Evolutionary conservation across 345 rosid genomes (phyloP).

Genomic region (Raphanus sativus): DNA sequence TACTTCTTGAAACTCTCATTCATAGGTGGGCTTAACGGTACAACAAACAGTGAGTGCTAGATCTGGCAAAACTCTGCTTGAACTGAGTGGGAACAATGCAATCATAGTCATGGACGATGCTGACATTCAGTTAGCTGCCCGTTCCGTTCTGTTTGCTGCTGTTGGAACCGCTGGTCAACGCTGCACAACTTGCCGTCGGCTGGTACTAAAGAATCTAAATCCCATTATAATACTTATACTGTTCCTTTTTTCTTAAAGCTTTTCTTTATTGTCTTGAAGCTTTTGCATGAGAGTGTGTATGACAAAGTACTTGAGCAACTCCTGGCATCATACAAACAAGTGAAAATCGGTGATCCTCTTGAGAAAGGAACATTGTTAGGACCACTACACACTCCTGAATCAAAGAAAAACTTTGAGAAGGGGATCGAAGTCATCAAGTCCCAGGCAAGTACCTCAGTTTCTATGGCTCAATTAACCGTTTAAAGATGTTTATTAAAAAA

Average conservation of each 20-base stretch:
- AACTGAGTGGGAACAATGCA: constrained; percentile 94
- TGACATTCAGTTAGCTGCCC: constrained; percentile 75
- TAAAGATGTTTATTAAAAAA: neutral
- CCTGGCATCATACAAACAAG: constrained; percentile 73
- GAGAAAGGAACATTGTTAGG: constrained; percentile 86
- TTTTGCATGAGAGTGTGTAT: constrained; percentile 83
- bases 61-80: constrained; percentile 90
- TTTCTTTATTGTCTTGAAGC: constrained; percentile 44
- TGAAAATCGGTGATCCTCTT: constrained; percentile 86
- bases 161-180: constrained; percentile 99
- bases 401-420: constrained; percentile 72
- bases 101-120: constrained; percentile 95
- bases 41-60: constrained; percentile 82
- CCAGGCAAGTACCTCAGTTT: constrained; percentile 50
- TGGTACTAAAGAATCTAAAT: constrained; percentile 50
- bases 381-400: constrained; percentile 74
- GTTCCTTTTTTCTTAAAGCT: constrained; percentile 8
- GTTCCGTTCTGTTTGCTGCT: constrained; percentile 89
- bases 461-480: neutral
- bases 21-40: constrained; percentile 78
- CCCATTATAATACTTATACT: neutral
- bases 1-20: neutral
- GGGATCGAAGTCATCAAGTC: constrained; percentile 86
- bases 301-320: constrained; percentile 71
- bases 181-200: constrained; percentile 98